Evolutionary conservation across 495 filamentous ascomycete genomes (phyloP), one percentile per base, ranked within the genome.

Genomic region (Cladorrhinum samala): DNA sequence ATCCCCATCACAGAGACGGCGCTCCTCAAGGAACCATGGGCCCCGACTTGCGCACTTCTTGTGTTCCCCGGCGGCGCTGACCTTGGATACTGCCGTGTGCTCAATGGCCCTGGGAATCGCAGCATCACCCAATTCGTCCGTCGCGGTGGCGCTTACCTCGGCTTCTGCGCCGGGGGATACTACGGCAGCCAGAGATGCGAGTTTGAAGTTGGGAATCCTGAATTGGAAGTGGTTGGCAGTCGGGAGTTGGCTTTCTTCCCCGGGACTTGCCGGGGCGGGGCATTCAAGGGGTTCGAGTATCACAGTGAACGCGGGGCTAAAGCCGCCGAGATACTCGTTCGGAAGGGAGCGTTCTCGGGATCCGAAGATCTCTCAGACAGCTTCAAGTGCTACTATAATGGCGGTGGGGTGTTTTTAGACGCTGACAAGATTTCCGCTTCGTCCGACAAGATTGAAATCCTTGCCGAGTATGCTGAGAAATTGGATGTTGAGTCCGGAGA

Each of bases 41-140:
- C 80, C 0, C 74, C 86, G 11, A 83, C 90, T 0, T 98, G 93
- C 60, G 88, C 90, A 2, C 77, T 96, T 13, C 79, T 98, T 11
- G 91, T 98, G 4, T 81, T 98, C 47, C 93, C 93, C 9, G 94
- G 94, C 14, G 93, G 93, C n/a, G 93, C 89, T 16, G 93, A 98
- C 61, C 76, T 95, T 39, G 89, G 85, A 25, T 98, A 96, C 70
- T 95, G 91, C 62, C 83, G 87, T 3, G 83, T 80, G 9, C 78
- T 98, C 39, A 93, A 97, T 67, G 93, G 93, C 27, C 73, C 82
- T 52, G 93, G 93, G 13, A 98, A 96, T 65, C 77, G 85, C 36
- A 78, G 75, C 49, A 96, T 98, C 65, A 72, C 75, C 16, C 84
- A 91, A 54, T 98, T 85, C 65, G 88, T 98, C 42, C 85, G 85